Percentiles rank a stretch among this genome's conserved stretches.
Evolutionary conservation across 176 grass and related monocot species (phyloP).

Genomic region (Carex pumila): DNA sequence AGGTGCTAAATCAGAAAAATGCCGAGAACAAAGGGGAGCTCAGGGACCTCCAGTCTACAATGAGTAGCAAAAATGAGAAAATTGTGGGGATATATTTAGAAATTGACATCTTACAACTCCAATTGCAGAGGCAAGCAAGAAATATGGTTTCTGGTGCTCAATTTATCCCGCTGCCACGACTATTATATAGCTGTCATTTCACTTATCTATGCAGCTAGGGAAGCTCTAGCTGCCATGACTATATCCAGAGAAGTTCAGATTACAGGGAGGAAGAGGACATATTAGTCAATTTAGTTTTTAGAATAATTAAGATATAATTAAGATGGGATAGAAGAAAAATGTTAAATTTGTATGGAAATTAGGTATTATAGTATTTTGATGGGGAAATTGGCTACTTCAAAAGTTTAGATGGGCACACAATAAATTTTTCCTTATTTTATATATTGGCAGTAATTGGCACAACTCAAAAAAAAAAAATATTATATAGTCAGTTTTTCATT

Average conservation of each 20-base stretch:
- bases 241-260: no score
- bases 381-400: no score
- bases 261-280: no score
- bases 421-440: not conserved
- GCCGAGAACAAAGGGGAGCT: conserved; percentile 16
- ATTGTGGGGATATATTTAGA: conserved; percentile 28
- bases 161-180: conserved; percentile 41
- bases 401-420: no score
- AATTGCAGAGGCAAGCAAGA: conserved; percentile 25
- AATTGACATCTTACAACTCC: conserved; percentile 38
- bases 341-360: no score
- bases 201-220: conserved; percentile 47
- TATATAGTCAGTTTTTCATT: no score
- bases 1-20: conserved; percentile 24
- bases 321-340: no score
- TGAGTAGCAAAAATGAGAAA: not conserved
- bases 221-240: no score
- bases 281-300: no score
- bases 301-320: no score
- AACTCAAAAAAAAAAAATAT: not conserved
- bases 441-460: not conserved
- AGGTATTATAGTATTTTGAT: no score
- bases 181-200: conserved; percentile 47
- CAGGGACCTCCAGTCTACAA: conserved; percentile 5
- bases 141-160: conserved; percentile 36